Evolutionary conservation across 2,329 filamentous ascomycete species (phyloP), one percentile per base, ranked within the genome.

Genomic region (Epichloe bromicola): DNA sequence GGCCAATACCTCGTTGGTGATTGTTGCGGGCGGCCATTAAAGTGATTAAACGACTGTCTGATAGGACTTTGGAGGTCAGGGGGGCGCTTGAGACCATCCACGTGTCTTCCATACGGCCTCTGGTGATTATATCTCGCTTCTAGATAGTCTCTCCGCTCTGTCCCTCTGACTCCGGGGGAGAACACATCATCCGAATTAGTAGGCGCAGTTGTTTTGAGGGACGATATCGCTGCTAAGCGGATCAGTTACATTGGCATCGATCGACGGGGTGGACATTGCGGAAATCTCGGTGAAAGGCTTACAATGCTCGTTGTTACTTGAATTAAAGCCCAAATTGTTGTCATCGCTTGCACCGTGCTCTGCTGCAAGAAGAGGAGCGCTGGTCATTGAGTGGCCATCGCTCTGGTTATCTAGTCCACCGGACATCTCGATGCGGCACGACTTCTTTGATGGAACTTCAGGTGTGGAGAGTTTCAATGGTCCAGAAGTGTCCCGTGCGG

Each of bases 61-160:
- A 51, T 37, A 11, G 51, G 51, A 39, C 51, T 53, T 30, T 37
- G 48, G 14, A 53, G 36, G 26, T 42, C 48, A 36, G 40, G 12
- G n/a, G 44, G 37, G 30, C 30, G 11, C n/a, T 26, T 36, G 17
- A 15, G 19, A 12, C 19, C 37, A n/a, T 30, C 17, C n/a, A 12
- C 12, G 36, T 30, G 4, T 23, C 30, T 23, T 26, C 15, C 12
- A 4, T n/a, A 26, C 19, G 38, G 14, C 20, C 8, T n/a, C 23
- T 47, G 23, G 39, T 33, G 20, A 8, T 14, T 15, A 19, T 42
- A n/a, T n/a, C 26, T 37, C 5, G 14, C 26, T 42, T 19, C 37
- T 20, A 10, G 15, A 39, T 8, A n/a, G 6, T 17, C 19, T 36
- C 14, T n/a, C 11, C 42, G 20, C 8, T 44, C 40, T 43, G 19